Evolutionary conservation across 345 rosid species (phyloP), one percentile per base, ranked within the genome.

Genomic region (Lepidium sativum): DNA sequence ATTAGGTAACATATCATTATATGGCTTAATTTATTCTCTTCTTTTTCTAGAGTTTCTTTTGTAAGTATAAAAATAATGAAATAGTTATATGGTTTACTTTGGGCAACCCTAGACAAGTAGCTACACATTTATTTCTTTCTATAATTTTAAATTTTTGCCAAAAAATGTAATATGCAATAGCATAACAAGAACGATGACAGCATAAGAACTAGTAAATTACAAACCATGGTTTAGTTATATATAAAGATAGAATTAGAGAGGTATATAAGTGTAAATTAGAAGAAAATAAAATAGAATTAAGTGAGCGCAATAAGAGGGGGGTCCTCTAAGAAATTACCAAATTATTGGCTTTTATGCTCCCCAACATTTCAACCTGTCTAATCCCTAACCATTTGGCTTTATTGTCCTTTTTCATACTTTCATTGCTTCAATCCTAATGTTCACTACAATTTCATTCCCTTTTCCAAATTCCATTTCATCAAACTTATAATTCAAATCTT

Each of bases 301-400:
- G n/a, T 67, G 68, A 57, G 57, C 68, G 72, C 72, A 73, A 73
- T 53, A 60, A 67, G 53, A 67, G 77, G 72, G n/a, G n/a, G 72
- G 69, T 73, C 77, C 77, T 73, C 58, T 47, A 20, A 54, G 20
- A 60, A 67, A n/a, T 60, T 67, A 73, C 77, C 56, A 73, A 73
- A 73, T 73, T 73, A 73, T 67, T 73, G 77, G 77, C 77, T 73
- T 73, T 73, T 73, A 61, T 73, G 77, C 69, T 67, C 77, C 72
- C 77, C 68, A 67, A 61, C 59, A 60, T 60, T 60, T 73, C 77
- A 73, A 67, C 59, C 68, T 67, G 77, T 73, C 77, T 73, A 67
- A 73, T 73, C 77, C 77, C 72, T 67, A 67, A 73, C 77, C 77
- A 73, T 73, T 73, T 73, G 73, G 77, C 77, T 73, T 73, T 73